phyloP scores from a whole-genome alignment of 352 stramenopile genomes.

The Albugo laibachii region DNA sequence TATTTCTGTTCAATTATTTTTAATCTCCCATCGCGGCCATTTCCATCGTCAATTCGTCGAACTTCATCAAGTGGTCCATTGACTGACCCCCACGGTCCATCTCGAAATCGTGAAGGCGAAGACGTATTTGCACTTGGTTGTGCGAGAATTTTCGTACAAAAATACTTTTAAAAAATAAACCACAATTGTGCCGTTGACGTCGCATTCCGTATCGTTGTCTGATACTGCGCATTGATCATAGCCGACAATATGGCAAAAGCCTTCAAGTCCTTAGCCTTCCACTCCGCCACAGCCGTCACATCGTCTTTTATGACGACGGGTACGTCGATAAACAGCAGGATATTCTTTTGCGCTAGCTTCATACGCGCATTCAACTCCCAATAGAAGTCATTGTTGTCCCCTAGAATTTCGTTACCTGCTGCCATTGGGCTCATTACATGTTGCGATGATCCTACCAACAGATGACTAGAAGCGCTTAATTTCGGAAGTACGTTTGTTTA shows the following conservation, averaged over 20 bases:
- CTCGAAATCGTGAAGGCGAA: background rate
- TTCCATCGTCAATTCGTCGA: slow-evolving; percentile 1
- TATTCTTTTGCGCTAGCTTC: background rate
- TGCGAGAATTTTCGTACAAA: slow-evolving; percentile 1
- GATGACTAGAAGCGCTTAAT: too few relatives aligned
- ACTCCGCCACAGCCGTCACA: background rate
- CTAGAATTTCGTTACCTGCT: slow-evolving; percentile 1
- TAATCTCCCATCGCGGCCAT: background rate
- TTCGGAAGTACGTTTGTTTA: too few relatives aligned
- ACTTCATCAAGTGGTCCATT: background rate
- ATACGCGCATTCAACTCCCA: slow-evolving; percentile 4
- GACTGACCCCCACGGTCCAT: background rate
- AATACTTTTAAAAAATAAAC: background rate
- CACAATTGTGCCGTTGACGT: background rate
- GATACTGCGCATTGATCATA: background rate
- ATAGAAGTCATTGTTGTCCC: slow-evolving; percentile 2
- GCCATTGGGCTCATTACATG: slow-evolving; percentile 5
- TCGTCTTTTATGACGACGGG: background rate
- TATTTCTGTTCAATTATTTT: background rate
- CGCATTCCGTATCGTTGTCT: slow-evolving; percentile 2
- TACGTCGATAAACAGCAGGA: background rate
- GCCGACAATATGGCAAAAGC: slow-evolving; percentile 2
- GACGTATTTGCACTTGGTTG: slow-evolving; percentile 1
- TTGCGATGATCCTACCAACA: background rate
- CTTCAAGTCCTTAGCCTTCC: background rate